phyloP scores from a whole-genome alignment of 2,329 filamentous ascomycete genomes.

The Zopfia rhizophila region DNA sequence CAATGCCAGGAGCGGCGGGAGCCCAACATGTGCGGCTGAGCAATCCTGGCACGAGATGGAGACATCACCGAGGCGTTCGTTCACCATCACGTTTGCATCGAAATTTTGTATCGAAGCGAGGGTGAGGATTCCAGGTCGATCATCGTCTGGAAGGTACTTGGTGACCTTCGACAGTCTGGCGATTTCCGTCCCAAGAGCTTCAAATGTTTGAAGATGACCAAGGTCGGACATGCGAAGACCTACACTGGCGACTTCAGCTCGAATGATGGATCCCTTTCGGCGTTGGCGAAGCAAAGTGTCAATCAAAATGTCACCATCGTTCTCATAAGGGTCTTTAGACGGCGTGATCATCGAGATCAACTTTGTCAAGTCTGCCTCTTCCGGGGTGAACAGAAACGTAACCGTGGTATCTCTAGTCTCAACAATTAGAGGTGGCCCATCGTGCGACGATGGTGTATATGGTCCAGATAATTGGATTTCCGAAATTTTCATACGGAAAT shows the following conservation, averaged over 20 bases:
- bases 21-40: conserved; percentile 71
- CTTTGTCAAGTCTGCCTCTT: conserved; percentile 81
- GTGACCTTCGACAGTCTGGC: conserved; percentile 85
- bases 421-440: conserved; percentile 69
- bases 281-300: conserved; percentile 89
- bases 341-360: conserved; percentile 89
- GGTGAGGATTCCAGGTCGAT: conserved; percentile 86
- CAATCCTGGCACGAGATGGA: conserved; percentile 39
- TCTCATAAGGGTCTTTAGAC: conserved; percentile 88
- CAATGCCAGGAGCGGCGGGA: conserved; percentile 85
- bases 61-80: conserved; percentile 74
- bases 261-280: conserved; percentile 84
- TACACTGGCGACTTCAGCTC: conserved; percentile 72
- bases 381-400: conserved; percentile 77
- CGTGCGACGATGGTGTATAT: conserved; percentile 63
- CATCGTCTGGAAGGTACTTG: conserved; percentile 96
- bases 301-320: conserved; percentile 92
- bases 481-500: conserved; percentile 77
- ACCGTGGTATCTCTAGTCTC: conserved; percentile 73
- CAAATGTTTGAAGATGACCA: conserved; percentile 73
- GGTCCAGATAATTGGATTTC: conserved; percentile 81
- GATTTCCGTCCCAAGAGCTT: conserved; percentile 79
- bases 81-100: conserved; percentile 70
- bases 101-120: conserved; percentile 74
- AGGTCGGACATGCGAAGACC: conserved; percentile 71